Percentiles rank a stretch among this genome's conserved stretches.
Evolutionary conservation across 305 asterid genomes (phyloP).

Genomic region (Fraxinus sp.): DNA sequence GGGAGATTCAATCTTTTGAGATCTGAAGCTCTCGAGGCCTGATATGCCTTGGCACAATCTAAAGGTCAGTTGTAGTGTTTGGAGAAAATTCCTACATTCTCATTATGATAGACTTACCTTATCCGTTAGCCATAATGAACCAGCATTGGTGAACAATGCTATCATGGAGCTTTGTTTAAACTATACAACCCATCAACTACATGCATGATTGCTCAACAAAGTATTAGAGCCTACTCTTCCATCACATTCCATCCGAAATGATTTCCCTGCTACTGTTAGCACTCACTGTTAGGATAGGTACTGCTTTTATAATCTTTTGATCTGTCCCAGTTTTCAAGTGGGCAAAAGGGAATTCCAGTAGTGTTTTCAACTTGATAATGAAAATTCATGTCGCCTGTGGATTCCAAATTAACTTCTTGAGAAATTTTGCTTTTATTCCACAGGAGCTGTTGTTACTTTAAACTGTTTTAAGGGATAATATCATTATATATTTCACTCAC

Average conservation of each 20-base stretch:
- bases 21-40: constrained; percentile 1
- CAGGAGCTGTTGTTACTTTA: background rate
- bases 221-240: background rate
- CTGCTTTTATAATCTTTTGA: background rate
- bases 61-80: background rate
- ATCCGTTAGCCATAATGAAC: background rate
- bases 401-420: background rate
- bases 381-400: background rate
- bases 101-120: background rate
- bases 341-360: background rate
- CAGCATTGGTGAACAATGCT: background rate
- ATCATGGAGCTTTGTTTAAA: background rate
- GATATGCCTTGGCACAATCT: background rate
- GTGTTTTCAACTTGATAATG: background rate
- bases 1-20: background rate
- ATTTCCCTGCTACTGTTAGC: background rate
- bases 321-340: background rate
- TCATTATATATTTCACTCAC: background rate
- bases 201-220: background rate
- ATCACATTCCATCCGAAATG: background rate
- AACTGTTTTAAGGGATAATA: background rate
- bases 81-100: background rate
- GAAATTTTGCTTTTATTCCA: background rate
- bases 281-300: background rate
- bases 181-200: background rate